Evolutionary conservation across 2,329 filamentous ascomycete genomes (phyloP), one percentile per base, ranked within the genome.

Genomic region (Hysterium pulicare): DNA sequence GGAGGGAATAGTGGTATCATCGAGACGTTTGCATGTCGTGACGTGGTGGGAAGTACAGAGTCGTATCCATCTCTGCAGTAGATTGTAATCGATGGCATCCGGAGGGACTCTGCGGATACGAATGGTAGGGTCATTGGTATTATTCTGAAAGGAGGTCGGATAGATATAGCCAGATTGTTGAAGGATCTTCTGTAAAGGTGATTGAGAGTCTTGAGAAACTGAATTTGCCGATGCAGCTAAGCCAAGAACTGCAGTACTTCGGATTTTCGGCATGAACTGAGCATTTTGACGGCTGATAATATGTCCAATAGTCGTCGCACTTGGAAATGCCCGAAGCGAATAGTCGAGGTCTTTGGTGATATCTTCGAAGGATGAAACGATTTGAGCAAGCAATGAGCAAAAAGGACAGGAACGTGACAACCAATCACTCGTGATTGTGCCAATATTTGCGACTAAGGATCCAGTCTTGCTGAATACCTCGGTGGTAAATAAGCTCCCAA

Each of bases 211-310:
- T 31, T 39, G 37, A 21, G 37, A 32, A n/a, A n/a, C 23, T 28
- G 37, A 32, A 9, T 30, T 30, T 17, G 28, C 37, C 5, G 23
- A 13, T 19, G 19, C 31, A n/a, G 31, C 26, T n/a, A 39, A 19
- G 17, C 37, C 24, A 21, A 39, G 37, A 16, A 39, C 37, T 19
- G 37, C 19, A 4, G 37, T 32, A 16, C 23, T 39, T 10, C 9
- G 15, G 7, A 31, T 28, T 31, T 39, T 39, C 4, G 37, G 37
- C 23, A 39, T 32, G 23, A 39, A 39, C 23, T 19, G 26, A 22
- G 26, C 10, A 17, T 39, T 39, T 6, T 16, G 23, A 15, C 24
- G 22, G 26, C 20, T 39, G 22, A 39, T 39, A 10, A 39, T 39
- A 17, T 39, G 37, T 15, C 37, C 37, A 20, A 39, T 30, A 16